A percentile compares a stretch with the other conserved stretches of the same genome.
phyloP scores from a whole-genome alignment of 129 eudicot species.

The Glebionis coronaria region DNA sequence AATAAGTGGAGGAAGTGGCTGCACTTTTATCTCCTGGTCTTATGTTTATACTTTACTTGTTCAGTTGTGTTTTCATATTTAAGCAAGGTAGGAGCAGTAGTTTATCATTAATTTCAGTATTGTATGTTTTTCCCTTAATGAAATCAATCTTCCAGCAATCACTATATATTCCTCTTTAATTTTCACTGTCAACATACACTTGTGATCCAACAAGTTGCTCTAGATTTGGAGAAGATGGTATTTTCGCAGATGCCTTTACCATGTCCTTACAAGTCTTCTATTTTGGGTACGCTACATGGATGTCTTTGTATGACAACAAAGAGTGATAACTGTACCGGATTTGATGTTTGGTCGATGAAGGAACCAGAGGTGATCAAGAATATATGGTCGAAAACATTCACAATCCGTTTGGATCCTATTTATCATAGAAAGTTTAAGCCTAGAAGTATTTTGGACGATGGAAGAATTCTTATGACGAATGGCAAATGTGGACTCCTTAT shows the following conservation, averaged over 20 bases:
- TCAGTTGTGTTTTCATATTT: too few relatives aligned
- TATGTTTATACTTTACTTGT: too few relatives aligned
- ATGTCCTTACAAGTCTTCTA: neutral
- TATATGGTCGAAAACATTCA: neutral
- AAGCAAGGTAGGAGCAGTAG: too few relatives aligned
- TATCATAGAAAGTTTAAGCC: neutral
- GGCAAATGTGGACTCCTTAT: neutral
- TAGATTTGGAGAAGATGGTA: neutral
- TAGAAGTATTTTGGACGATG: neutral
- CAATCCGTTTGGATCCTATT: neutral
- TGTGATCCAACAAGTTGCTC: too few relatives aligned
- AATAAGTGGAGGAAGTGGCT: too few relatives aligned
- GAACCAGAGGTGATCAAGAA: neutral
- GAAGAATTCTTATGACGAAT: neutral
- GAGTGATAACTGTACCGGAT: neutral
- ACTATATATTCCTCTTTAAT: too few relatives aligned
- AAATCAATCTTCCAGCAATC: too few relatives aligned
- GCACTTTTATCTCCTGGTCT: too few relatives aligned
- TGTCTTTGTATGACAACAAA: neutral
- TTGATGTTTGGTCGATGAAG: neutral
- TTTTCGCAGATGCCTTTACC: neutral
- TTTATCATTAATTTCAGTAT: too few relatives aligned
- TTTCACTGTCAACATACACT: too few relatives aligned
- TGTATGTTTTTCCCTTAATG: too few relatives aligned
- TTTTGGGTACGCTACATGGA: neutral